Conservation (phyloP, 305 asterid species). For the Fraxinus latifolia region DNA sequence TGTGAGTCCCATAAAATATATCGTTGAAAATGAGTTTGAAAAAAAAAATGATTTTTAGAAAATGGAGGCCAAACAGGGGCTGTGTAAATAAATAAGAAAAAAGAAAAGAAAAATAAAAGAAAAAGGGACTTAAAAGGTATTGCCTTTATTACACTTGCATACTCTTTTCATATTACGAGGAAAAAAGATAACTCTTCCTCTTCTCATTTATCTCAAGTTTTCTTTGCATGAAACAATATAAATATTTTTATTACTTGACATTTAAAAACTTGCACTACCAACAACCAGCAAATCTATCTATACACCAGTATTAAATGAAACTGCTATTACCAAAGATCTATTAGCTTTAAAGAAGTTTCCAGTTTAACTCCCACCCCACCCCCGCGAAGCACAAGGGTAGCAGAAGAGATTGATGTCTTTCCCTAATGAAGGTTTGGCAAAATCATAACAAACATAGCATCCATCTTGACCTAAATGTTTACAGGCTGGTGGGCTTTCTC, state of each 20-base stretch:
- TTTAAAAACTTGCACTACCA: not conserved
- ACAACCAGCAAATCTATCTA: not conserved
- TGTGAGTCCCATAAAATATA: not conserved
- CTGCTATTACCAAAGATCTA: not conserved
- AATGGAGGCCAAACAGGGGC: not conserved
- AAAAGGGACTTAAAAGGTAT: not conserved
- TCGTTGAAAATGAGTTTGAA: not conserved
- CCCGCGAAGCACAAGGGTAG: not conserved
- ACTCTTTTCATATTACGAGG: not conserved
- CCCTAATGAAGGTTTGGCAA: not conserved
- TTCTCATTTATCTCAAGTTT: not conserved
- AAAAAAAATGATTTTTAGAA: too few relatives aligned
- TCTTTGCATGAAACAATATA: not conserved
- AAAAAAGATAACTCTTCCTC: not conserved
- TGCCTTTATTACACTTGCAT: not conserved
- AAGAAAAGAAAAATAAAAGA: not conserved
- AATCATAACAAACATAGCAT: constrained; percentile 7
- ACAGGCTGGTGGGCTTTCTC: not conserved
- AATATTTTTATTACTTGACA: not conserved
- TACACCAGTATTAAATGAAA: not conserved
- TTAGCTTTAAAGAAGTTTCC: not conserved
- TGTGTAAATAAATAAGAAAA: not conserved
- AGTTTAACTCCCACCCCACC: constrained; percentile 9
- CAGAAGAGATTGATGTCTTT: not conserved
- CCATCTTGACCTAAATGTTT: constrained; percentile 1